Evolutionary conservation across 768 basidiomycete genomes (phyloP), one percentile per base, ranked within the genome.

Genomic region (Leccinum olivaceopallidum): DNA sequence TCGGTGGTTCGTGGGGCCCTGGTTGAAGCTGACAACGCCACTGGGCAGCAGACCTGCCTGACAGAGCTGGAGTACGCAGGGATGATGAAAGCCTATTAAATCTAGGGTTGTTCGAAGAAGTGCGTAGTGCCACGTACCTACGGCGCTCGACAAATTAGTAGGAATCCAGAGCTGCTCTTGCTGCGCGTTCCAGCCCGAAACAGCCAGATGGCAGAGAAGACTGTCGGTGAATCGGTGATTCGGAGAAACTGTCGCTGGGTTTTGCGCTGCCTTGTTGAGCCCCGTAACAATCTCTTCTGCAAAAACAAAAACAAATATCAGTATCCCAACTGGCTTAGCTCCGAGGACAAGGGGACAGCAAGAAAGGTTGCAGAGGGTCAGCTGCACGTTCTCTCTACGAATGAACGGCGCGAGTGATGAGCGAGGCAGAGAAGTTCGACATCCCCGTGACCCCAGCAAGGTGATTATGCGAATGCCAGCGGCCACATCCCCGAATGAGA

Each of bases 241-340:
- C 65, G 65, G 61, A 66, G 65, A 63, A 66, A 59, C 26, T 57
- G 65, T 67, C 61, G 62, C 62, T 67, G 66, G 62, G 62, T 64
- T 67, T 67, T 57, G 50, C 52, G 58, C 34, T 50, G 34, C 22
- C 37, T 50, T 37, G 39, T 53, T 30, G 36, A 24, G 20, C 39
- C 48, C 48, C 36, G 20, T 42, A 42, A n/a, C 39, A 2, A 9
- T 28, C 24, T 54, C 32, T 37, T 42, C 56, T 37, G 16, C 37
- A 55, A 67, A 64, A 67, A 67, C 66, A 67, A 58, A 64, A 67
- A 60, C 66, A 67, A 67, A 67, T 59, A 67, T 53, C 47, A 59
- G 28, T 47, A 39, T 44, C 47, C 42, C 47, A 51, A 49, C 53
- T 57, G 6, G 57, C 44, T 48, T 18, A 24, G 58, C 50, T 48